These are phyloP conservation scores for Annulohypoxylon maeteangense DNA, from an alignment of 495 filamentous ascomycete species.

Conservation along the genomic window DNA sequence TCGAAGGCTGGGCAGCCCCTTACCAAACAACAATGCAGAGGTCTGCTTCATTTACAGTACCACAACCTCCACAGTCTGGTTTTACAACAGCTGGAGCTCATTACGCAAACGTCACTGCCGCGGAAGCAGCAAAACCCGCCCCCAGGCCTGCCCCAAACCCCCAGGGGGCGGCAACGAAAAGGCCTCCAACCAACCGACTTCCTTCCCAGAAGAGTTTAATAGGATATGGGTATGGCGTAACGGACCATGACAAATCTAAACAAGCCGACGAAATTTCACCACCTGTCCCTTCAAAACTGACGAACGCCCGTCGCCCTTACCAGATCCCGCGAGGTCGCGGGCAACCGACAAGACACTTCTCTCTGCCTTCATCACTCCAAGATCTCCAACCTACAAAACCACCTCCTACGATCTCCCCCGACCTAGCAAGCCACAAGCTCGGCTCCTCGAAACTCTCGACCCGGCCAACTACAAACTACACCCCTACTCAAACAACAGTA, in stretches of 20 bases:
- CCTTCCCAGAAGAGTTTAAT: conserved; percentile 56
- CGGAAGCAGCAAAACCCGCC: conserved; percentile 31
- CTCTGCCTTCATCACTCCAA: conserved; percentile 1
- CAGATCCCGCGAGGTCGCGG: conserved; percentile 24
- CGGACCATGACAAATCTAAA: conserved; percentile 47
- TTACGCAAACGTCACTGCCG: conserved; percentile 51
- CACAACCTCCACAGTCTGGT: conserved; percentile 46
- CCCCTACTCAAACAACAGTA: conserved; percentile 18
- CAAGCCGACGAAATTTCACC: conserved; percentile 5
- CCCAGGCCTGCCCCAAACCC: conserved; percentile 37
- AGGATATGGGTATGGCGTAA: conserved; percentile 48
- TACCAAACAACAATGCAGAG: conserved; percentile 61
- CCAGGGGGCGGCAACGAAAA: conserved; percentile 35
- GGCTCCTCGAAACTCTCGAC: conserved; percentile 43
- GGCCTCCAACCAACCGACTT: conserved; percentile 48
- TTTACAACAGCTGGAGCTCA: conserved; percentile 58
- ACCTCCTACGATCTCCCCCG: conserved; percentile 48
- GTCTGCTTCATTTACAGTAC: conserved; percentile 53
- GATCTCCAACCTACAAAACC: conserved; percentile 16
- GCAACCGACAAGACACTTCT: conserved; percentile 9
- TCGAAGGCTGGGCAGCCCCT: conserved; percentile 48
- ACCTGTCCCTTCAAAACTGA: conserved; percentile 33
- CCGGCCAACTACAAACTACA: conserved; percentile 15
- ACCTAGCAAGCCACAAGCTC: conserved; percentile 52
- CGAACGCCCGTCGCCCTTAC: conserved; percentile 4